Percentiles rank a stretch among this genome's conserved stretches.
These are phyloP conservation scores for Fusarium protoensiforme DNA, from an alignment of 2,329 filamentous ascomycete species.

Conservation along the genomic window DNA sequence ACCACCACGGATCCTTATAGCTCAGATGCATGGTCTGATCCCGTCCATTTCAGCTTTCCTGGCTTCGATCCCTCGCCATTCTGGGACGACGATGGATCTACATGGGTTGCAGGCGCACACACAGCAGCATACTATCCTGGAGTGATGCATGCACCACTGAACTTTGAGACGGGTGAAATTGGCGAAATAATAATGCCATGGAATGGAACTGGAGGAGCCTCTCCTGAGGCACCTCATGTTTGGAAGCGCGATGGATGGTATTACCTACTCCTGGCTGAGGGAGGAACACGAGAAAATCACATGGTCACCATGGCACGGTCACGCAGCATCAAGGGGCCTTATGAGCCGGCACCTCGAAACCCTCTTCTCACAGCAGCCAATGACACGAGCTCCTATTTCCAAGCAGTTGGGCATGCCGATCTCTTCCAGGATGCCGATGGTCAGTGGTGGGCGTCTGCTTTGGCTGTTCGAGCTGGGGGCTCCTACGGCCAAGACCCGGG, in stretches of 20 bases:
- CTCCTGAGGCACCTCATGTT: constrained; percentile 59
- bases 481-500: constrained; percentile 24
- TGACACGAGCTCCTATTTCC: constrained; percentile 51
- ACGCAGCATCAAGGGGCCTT: constrained; percentile 54
- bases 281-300: constrained; percentile 57
- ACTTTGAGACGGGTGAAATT: constrained; percentile 50
- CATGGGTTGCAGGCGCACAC: constrained; percentile 52
- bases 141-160: constrained; percentile 42
- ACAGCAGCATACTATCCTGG: constrained; percentile 28
- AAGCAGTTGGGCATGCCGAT: constrained; percentile 58
- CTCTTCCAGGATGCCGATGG: constrained; percentile 53
- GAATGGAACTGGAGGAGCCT: constrained; percentile 54
- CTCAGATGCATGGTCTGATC: constrained; percentile 54
- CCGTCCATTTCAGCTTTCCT: constrained; percentile 30
- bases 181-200: constrained; percentile 50
- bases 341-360: constrained; percentile 53
- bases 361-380: constrained; percentile 57
- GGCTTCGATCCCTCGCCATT: constrained; percentile 33
- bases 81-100: constrained; percentile 37
- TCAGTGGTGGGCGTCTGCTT: constrained; percentile 24
- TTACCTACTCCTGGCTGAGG: constrained; percentile 61
- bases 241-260: constrained; percentile 58
- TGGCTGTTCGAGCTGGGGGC: constrained; percentile 34
- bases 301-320: constrained; percentile 57
- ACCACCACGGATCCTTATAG: constrained; percentile 53